A percentile compares a stretch with the other conserved stretches of the same genome.
Evolutionary conservation across 192 early-diverging fungal genomes (phyloP).

Genomic region (Coemansia asiatica): DNA sequence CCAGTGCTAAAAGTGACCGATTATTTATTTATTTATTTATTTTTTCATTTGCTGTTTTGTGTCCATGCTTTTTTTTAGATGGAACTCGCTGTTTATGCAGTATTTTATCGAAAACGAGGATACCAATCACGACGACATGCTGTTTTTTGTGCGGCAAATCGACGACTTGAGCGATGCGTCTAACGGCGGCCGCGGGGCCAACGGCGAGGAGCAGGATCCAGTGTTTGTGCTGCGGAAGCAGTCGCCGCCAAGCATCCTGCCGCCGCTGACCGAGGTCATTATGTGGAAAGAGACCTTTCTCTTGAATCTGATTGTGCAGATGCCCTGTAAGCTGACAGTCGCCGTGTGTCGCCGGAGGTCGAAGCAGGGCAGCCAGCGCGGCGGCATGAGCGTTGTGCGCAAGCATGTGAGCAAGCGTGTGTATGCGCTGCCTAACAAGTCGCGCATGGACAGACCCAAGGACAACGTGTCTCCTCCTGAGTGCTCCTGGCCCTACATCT

Average conservation of each 20-base stretch:
- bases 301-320: constrained; percentile 87
- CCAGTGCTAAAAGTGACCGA: too few relatives aligned
- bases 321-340: constrained; percentile 87
- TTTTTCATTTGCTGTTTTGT: background rate
- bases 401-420: constrained; percentile 71
- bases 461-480: constrained; percentile 83
- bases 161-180: constrained; percentile 26
- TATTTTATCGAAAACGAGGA: constrained; percentile 73
- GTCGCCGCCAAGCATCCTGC: constrained; percentile 58
- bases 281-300: constrained; percentile 93
- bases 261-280: constrained; percentile 67
- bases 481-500: constrained; percentile 86
- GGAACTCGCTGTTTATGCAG: constrained; percentile 57
- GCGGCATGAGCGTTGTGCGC: constrained; percentile 73
- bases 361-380: constrained; percentile 55
- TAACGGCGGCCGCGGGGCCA: constrained; percentile 5
- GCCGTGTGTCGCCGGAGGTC: constrained; percentile 73
- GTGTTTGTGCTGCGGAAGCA: constrained; percentile 84
- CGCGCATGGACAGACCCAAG: constrained; percentile 77
- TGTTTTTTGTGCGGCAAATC: constrained; percentile 77
- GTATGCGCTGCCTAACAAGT: constrained; percentile 88
- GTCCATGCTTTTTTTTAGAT: constrained; percentile 21
- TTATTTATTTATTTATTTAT: background rate
- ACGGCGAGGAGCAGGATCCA: constrained; percentile 59
- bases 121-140: constrained; percentile 75